Conservation (phyloP, 1,139 yeast species). For the Taphrina deformans region DNA sequence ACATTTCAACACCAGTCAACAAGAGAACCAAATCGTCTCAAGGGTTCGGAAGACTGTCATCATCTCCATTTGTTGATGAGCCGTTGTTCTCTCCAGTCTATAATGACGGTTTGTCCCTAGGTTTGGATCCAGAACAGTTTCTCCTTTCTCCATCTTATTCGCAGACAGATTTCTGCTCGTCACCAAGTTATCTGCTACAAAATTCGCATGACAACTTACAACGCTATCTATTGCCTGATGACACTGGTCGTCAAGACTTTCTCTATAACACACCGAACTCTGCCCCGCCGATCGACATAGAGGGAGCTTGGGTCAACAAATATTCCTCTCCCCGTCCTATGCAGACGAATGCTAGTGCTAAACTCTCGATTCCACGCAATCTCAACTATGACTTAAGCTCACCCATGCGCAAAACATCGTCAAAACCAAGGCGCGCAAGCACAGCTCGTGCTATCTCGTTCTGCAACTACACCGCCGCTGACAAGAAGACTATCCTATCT, state of each 20-base stretch:
- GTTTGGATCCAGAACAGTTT: conserved; percentile 8
- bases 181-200: neutral
- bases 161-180: conserved; percentile 17
- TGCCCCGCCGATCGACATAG: neutral
- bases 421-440: neutral
- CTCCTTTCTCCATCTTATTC: conserved; percentile 11
- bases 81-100: conserved; percentile 18
- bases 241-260: neutral
- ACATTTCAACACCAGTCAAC: conserved; percentile 21
- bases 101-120: neutral
- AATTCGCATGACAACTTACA: neutral
- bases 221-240: neutral
- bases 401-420: neutral
- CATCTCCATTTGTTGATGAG: conserved; percentile 10
- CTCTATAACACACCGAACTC: neutral
- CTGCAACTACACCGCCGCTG: conserved; percentile 34
- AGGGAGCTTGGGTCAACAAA: conserved; percentile 8
- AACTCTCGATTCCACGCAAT: neutral
- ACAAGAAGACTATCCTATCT: conserved; percentile 32
- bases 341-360: neutral
- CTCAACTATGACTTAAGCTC: neutral
- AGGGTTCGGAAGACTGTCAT: neutral
- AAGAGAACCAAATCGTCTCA: conserved; percentile 24
- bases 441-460: conserved; percentile 21
- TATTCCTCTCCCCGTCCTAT: neutral